These are phyloP conservation scores for Trypanosoma brucei DNA, from an alignment of 208 protist species.

Conservation along the genomic window DNA sequence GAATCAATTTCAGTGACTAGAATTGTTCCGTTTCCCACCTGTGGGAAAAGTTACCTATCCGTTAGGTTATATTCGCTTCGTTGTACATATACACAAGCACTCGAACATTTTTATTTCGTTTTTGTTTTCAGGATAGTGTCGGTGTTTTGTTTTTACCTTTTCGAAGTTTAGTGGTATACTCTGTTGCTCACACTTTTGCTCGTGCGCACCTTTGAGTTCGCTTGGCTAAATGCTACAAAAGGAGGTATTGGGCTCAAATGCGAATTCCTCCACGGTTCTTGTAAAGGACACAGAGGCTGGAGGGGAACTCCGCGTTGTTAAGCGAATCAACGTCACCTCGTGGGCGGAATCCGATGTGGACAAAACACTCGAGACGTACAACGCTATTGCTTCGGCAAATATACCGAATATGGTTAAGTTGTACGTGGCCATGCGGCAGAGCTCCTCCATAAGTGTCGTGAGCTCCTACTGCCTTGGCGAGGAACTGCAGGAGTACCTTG, in stretches of 20 bases:
- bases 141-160: constrained; percentile 1
- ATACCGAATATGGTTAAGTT: constrained; percentile 49
- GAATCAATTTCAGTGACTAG: too few relatives aligned
- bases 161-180: background rate
- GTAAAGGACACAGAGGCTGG: constrained; percentile 66
- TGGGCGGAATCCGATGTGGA: constrained; percentile 36
- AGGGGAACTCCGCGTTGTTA: constrained; percentile 55
- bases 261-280: constrained; percentile 67
- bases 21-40: too few relatives aligned
- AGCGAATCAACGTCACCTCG: constrained; percentile 52
- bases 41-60: too few relatives aligned
- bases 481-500: constrained; percentile 48
- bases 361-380: constrained; percentile 37
- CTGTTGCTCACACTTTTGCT: background rate
- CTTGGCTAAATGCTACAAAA: constrained; percentile 66
- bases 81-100: background rate
- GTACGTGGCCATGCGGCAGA: constrained; percentile 51
- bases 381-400: constrained; percentile 17
- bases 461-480: constrained; percentile 47
- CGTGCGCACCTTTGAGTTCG: background rate
- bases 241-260: constrained; percentile 69
- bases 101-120: constrained; percentile 1
- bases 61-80: too few relatives aligned
- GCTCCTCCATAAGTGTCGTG: constrained; percentile 67
- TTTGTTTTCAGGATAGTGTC: background rate